Base-by-base conservation (phyloP, 140 eudicot genomes). In the Stevia rebaudiana region DNA sequence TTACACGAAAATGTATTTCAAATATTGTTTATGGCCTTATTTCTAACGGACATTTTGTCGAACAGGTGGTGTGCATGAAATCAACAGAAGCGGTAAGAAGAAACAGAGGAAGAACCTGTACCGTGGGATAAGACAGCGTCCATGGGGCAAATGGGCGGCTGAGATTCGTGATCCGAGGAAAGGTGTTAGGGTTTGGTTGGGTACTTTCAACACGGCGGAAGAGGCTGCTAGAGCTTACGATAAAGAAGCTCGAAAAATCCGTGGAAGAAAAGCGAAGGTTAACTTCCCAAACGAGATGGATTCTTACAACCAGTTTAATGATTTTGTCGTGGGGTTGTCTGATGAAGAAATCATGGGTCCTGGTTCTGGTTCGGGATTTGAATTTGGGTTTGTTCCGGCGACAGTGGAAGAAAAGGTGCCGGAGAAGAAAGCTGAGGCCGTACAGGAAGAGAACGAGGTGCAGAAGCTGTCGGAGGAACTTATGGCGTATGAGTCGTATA, bases 71-170 rank as follows among this genome's bases (percentile, higher is more conserved):
- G 84, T 6, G 78, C 73, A 52, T 8, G 78, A 68, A 36, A 51
- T 15, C 0, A 64, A 56, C 61, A 73, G 62, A 36, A 16, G 39
- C 0, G 21, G 23, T 8, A 83, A 84, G 70, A 84, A 89, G 68
- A 74, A 75, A 70, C 85, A 79, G 78, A 75, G 96, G 75, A 91
- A 91, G 65, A 91, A 86, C 22, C 69, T 87, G 47, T 91, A 82
- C 83, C 76, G 98, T 44, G 98, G 98, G 52, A 91, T 91, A 59
- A 55, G 98, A 75, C 98, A 91, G 67, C 83, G 98, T 6, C 95
- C 95, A 5, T 87, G 98, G 95, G 97, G 98, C 0, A 90, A 90
- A 90, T 90, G 95, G 95, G 98, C 98, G 1, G 96, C 98, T 6
- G 98, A 91, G 71, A 91, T 91, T 18, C 90, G 98, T 31, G 96